These are phyloP conservation scores for Amanita muscaria DNA, from an alignment of 768 basidiomycete genomes.

Conservation along the genomic window DNA sequence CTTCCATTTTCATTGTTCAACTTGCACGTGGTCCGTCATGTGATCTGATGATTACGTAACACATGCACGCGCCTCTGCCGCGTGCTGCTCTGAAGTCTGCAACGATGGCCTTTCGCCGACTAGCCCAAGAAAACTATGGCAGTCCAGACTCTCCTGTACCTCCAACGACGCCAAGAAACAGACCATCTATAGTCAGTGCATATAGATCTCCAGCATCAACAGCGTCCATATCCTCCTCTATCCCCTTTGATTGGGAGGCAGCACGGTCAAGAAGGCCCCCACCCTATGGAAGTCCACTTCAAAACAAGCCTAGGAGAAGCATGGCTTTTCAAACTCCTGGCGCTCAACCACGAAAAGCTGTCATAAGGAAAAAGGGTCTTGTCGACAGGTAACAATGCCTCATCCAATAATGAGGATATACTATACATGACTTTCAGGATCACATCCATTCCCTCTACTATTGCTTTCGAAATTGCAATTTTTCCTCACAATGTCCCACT, in stretches of 20 bases:
- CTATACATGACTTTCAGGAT: constrained; percentile 33
- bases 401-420: neutral
- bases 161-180: constrained; percentile 37
- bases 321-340: constrained; percentile 23
- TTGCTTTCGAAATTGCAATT: constrained; percentile 72
- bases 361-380: constrained; percentile 57
- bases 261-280: constrained; percentile 61
- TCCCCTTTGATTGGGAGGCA: constrained; percentile 85
- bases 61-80: constrained; percentile 17
- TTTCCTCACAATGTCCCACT: constrained; percentile 78
- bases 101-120: constrained; percentile 48
- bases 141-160: constrained; percentile 15
- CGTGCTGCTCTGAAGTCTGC: constrained; percentile 9
- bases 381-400: constrained; percentile 43
- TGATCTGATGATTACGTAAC: constrained; percentile 13
- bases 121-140: constrained; percentile 43
- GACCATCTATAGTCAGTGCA: constrained; percentile 37
- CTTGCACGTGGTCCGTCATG: constrained; percentile 34
- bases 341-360: constrained; percentile 38
- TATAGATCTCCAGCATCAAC: constrained; percentile 56
- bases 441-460: constrained; percentile 54
- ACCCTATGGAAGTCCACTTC: constrained; percentile 59
- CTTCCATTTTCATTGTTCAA: constrained; percentile 40
- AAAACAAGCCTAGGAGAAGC: constrained; percentile 37
- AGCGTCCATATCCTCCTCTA: constrained; percentile 66